phyloP scores from a whole-genome alignment of 129 eudicot species.

The Flaveria robusta region DNA sequence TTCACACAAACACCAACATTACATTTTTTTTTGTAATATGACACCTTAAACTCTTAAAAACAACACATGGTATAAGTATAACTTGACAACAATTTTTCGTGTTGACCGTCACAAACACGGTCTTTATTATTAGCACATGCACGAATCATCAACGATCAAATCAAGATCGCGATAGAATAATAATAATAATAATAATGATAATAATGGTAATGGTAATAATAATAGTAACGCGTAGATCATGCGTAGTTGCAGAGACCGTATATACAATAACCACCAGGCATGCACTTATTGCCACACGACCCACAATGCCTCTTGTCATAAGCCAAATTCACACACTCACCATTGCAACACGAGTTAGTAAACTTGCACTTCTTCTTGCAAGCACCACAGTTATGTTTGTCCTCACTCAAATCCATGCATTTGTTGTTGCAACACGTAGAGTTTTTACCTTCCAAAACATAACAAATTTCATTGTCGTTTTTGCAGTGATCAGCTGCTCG shows the following conservation, averaged over 20 bases:
- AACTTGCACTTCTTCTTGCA: constrained; percentile 66
- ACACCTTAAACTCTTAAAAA: constrained; percentile 21
- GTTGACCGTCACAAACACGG: constrained; percentile 33
- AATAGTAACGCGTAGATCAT: background rate
- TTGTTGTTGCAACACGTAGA: constrained; percentile 70
- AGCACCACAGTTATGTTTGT: constrained; percentile 55
- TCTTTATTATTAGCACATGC: constrained; percentile 25
- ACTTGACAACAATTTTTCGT: constrained; percentile 20
- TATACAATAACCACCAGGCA: constrained; percentile 50
- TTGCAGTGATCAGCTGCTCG: constrained; percentile 63
- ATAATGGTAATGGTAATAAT: background rate
- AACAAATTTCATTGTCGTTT: constrained; percentile 52
- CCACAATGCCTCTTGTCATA: constrained; percentile 84
- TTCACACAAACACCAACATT: constrained; percentile 26
- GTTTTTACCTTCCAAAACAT: constrained; percentile 41
- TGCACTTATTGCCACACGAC: constrained; percentile 51
- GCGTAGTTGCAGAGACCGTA: constrained; percentile 76
- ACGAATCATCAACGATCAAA: constrained; percentile 23
- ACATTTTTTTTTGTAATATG: constrained; percentile 1
- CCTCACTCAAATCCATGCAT: constrained; percentile 52
- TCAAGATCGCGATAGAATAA: constrained; percentile 19
- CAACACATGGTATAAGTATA: constrained; percentile 9
- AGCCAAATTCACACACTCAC: constrained; percentile 60
- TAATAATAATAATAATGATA: background rate
- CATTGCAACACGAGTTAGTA: constrained; percentile 49